phyloP scores from a whole-genome alignment of 2,329 filamentous ascomycete genomes.

The Aspergillus tubingensis region DNA sequence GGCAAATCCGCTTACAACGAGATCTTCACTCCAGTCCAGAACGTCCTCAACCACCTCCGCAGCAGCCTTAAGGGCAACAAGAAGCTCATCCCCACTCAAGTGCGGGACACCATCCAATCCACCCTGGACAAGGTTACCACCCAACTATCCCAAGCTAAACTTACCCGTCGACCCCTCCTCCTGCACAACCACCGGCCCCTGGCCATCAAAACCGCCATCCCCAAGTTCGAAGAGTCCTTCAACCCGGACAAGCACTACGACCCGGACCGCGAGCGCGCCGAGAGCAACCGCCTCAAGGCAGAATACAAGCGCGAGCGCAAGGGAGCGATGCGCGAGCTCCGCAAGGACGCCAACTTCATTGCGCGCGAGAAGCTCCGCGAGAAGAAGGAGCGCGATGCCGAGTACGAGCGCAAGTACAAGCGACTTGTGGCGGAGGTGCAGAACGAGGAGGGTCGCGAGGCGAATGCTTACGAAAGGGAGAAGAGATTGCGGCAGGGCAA shows the following conservation, averaged over 20 bases:
- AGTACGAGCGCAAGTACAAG: conserved; percentile 96
- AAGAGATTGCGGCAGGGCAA: conserved; percentile 72
- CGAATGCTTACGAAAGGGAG: conserved; percentile 87
- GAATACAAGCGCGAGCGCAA: conserved; percentile 96
- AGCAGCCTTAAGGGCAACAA: conserved; percentile 56
- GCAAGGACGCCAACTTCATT: conserved; percentile 94
- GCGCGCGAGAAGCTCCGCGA: conserved; percentile 83
- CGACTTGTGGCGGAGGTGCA: conserved; percentile 92
- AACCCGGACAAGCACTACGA: conserved; percentile 98
- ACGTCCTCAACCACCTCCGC: conserved; percentile 63
- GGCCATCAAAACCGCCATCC: conserved; percentile 82
- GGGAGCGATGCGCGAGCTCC: conserved; percentile 87
- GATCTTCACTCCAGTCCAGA: conserved; percentile 68
- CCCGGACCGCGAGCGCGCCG: conserved; percentile 84
- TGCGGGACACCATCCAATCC: conserved; percentile 32
- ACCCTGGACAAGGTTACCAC: conserved; percentile 41
- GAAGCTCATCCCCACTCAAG: conserved; percentile 43
- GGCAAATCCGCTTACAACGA: conserved; percentile 74
- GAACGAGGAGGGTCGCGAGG: conserved; percentile 82
- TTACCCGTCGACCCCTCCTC: conserved; percentile 74
- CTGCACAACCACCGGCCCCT: conserved; percentile 87
- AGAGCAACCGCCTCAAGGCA: conserved; percentile 77
- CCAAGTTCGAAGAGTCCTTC: conserved; percentile 95
- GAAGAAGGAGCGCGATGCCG: conserved; percentile 90
- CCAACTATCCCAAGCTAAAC: conserved; percentile 59